Conservation (phyloP, 495 filamentous ascomycete genomes). For the Lepraria neglecta region DNA sequence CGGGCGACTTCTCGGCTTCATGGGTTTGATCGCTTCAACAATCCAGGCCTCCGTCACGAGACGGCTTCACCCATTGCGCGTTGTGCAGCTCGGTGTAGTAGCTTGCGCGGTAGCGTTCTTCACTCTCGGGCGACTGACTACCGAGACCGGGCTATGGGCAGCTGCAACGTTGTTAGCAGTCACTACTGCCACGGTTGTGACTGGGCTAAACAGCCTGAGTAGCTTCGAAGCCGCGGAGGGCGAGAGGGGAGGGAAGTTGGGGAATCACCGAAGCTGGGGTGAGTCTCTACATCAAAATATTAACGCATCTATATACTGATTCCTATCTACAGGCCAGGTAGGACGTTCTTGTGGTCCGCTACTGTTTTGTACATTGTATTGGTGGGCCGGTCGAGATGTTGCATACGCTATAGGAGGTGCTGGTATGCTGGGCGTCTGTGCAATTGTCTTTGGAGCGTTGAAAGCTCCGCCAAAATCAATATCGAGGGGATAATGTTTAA, state of each 20-base stretch:
- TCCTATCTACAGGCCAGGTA: constrained; percentile 56
- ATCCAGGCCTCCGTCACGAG: constrained; percentile 83
- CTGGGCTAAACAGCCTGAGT: constrained; percentile 81
- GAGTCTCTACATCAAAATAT: constrained; percentile 23
- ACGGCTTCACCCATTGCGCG: constrained; percentile 67
- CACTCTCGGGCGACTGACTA: constrained; percentile 61
- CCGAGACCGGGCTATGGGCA: constrained; percentile 62
- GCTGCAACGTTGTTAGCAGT: constrained; percentile 78
- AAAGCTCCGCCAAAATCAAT: constrained; percentile 37
- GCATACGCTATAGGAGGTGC: constrained; percentile 76
- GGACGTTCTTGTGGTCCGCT: constrained; percentile 82
- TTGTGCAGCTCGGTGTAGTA: constrained; percentile 70
- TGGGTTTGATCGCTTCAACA: constrained; percentile 85
- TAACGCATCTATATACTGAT: not conserved
- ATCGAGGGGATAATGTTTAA: not conserved
- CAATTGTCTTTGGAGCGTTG: constrained; percentile 63
- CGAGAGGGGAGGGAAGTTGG: constrained; percentile 80
- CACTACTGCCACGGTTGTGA: constrained; percentile 90
- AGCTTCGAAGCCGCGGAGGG: constrained; percentile 77
- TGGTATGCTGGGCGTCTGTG: constrained; percentile 68
- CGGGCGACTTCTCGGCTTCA: constrained; percentile 83
- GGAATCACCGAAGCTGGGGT: constrained; percentile 75
- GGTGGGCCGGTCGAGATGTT: constrained; percentile 89
- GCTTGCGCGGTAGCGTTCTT: constrained; percentile 74
- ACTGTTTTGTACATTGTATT: constrained; percentile 93